Evolutionary conservation across 1,139 yeast genomes (phyloP).

Genomic region (Pneumocystis murina): DNA sequence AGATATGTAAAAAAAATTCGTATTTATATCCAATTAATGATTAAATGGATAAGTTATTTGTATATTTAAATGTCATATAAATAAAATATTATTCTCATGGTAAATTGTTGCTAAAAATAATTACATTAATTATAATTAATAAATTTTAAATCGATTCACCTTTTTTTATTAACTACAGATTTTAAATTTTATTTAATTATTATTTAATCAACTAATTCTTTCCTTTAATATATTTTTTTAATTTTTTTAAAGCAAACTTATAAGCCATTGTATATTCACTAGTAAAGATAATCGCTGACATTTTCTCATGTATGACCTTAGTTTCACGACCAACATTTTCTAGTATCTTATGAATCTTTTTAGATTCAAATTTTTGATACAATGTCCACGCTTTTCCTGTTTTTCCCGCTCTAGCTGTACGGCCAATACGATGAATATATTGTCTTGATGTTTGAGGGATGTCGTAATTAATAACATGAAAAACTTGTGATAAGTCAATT

Average conservation of each 20-base stretch:
- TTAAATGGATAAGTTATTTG: background rate
- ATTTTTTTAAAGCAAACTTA: background rate
- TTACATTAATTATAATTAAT: background rate
- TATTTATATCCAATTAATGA: background rate
- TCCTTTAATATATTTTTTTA: background rate
- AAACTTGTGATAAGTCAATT: slow-evolving; percentile 67
- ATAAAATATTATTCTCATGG: background rate
- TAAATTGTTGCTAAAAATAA: background rate
- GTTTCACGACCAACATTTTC: background rate
- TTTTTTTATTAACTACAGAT: background rate
- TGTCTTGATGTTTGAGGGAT: slow-evolving; percentile 87
- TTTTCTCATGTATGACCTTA: background rate
- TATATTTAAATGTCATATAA: background rate
- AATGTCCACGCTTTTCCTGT: slow-evolving; percentile 67
- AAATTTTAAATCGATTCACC: background rate
- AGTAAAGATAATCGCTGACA: background rate
- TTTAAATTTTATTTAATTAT: background rate
- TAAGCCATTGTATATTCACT: background rate
- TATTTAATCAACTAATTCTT: background rate
- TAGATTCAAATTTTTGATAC: slow-evolving; percentile 38
- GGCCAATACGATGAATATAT: slow-evolving; percentile 88
- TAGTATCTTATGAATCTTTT: background rate
- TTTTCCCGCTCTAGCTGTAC: slow-evolving; percentile 87
- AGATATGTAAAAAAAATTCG: background rate
- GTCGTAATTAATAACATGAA: slow-evolving; percentile 70